Base-by-base conservation (phyloP, 306 rosid species). In the Calophaca sinica region DNA sequence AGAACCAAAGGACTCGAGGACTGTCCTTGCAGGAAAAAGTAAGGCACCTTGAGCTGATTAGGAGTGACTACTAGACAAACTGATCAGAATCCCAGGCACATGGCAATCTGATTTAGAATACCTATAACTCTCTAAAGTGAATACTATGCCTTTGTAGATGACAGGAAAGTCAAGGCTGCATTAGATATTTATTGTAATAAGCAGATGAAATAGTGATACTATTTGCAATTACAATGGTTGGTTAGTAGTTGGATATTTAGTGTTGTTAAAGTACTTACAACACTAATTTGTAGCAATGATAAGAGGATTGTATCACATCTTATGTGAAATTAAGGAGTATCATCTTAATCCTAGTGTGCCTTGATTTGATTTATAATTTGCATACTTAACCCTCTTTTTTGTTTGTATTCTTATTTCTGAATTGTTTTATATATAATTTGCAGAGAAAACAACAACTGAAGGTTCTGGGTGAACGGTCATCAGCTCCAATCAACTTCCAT, bases 381-480 rank as follows among this genome's bases (percentile, higher is more conserved):
- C 58, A 9, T 54, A 49, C 59, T 12, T 50, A 3, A 41, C 52
- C 48, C 68, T 20, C 0, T 6, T 51, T 53, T 33, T 53, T 33
- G 60, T 42, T 61, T 52, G 50, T 33, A 46, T 57, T 44, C 58
- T 57, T 55, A 5, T 50, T 48, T 70, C 79, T 38, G 10, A 80
- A 45, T 45, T 50, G 20, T 42, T 45, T 28, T 44, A 4, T 79
- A 11, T 72, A 68, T 48, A 39, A 78, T 72, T 52, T 84, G 82
- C 86, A 81, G 90, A 79, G 79, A 87, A 81, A 74, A 62, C 76
- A 68, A 49, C 38, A 53, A 33, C 49, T 0, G 86, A 79, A 84
- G 81, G 81, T 76, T 69, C 84, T 81, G 77, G 79, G 53, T 74
- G 80, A 79, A 81, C 46, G 68, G 29, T 41, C 36, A 12, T 29